Percentiles rank a stretch among this genome's conserved stretches.
Evolutionary conservation across 495 filamentous ascomycete species (phyloP).

Genomic region (Cercophora scortea): DNA sequence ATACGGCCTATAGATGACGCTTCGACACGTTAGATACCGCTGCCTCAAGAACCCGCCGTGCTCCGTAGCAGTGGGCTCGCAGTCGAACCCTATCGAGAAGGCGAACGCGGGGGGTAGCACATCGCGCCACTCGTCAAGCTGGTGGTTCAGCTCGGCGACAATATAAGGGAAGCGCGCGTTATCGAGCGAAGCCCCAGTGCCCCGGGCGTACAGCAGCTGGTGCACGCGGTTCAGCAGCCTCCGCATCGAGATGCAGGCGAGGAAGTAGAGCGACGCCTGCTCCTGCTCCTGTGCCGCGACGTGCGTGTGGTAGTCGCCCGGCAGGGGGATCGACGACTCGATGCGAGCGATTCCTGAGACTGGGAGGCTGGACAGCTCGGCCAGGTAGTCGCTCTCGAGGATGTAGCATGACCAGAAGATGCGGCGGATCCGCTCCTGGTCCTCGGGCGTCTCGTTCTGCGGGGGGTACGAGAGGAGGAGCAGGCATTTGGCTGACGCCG

Average conservation of each 20-base stretch:
- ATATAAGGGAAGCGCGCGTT: conserved; percentile 31
- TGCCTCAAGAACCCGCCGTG: conserved; percentile 36
- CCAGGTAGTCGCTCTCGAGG: conserved; percentile 30
- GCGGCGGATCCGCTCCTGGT: conserved; percentile 33
- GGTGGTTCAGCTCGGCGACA: conserved; percentile 35
- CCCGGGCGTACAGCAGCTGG: conserved; percentile 17
- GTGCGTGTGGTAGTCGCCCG: conserved; percentile 23
- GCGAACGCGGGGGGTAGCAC: conserved; percentile 31
- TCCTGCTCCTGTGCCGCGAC: conserved; percentile 9
- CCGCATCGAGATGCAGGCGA: conserved; percentile 20
- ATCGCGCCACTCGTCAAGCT: conserved; percentile 37
- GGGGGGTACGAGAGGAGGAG: conserved; percentile 26
- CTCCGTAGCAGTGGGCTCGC: conserved; percentile 14
- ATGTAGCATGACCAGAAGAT: conserved; percentile 46
- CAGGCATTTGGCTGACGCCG: conserved; percentile 29
- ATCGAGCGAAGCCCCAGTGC: conserved; percentile 21
- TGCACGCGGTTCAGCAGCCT: conserved; percentile 18
- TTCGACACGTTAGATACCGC: conserved; percentile 38
- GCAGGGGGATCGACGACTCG: conserved; percentile 34
- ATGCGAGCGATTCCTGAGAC: conserved; percentile 36
- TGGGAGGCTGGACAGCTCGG: conserved; percentile 34
- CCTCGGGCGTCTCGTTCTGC: conserved; percentile 14
- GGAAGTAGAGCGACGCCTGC: conserved; percentile 18
- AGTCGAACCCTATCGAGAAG: conserved; percentile 22
- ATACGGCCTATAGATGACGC: conserved; percentile 39